Evolutionary conservation across 73 alveolate species (phyloP).

Genomic region (Paramecium octaurelia): DNA sequence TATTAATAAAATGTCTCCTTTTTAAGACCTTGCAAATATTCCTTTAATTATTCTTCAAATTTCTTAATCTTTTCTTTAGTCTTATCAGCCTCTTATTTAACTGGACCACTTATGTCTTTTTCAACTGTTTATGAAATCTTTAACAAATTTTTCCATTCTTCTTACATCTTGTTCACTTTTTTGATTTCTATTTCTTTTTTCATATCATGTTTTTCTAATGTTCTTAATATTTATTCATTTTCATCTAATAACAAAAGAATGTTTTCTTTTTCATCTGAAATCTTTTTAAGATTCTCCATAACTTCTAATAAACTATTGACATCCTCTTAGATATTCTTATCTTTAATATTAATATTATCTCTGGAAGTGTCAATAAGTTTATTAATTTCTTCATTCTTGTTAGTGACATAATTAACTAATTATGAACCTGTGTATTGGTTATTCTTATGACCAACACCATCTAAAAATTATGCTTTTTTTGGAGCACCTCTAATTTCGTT

Average conservation of each 20-base stretch:
- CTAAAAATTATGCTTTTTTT: constrained; percentile 82
- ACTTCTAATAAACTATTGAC: constrained; percentile 80
- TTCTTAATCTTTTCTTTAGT: constrained; percentile 90
- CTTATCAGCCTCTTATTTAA: constrained; percentile 91
- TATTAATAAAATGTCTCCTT: constrained; percentile 93
- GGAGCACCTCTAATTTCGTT: constrained; percentile 96
- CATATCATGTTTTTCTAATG: constrained; percentile 75
- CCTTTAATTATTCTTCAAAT: constrained; percentile 93
- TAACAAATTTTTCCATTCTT: constrained; percentile 84
- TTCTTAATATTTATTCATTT: constrained; percentile 77
- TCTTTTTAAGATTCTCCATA: constrained; percentile 78
- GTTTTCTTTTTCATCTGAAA: constrained; percentile 73
- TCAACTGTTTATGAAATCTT: constrained; percentile 91
- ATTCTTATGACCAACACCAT: constrained; percentile 77
- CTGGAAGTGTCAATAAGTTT: constrained; percentile 71
- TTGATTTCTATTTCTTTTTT: constrained; percentile 81
- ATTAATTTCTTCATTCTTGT: constrained; percentile 75
- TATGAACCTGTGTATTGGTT: constrained; percentile 93
- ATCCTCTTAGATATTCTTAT: constrained; percentile 80
- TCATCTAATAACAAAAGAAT: constrained; percentile 80
- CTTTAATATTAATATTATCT: constrained; percentile 79
- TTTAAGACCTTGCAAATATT: constrained; percentile 90
- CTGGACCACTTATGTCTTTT: constrained; percentile 92
- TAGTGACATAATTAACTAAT: constrained; percentile 81
- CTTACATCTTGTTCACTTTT: constrained; percentile 76